These are phyloP conservation scores for Plasmopara halstedii DNA, from an alignment of 352 stramenopile genomes.

Conservation along the genomic window DNA sequence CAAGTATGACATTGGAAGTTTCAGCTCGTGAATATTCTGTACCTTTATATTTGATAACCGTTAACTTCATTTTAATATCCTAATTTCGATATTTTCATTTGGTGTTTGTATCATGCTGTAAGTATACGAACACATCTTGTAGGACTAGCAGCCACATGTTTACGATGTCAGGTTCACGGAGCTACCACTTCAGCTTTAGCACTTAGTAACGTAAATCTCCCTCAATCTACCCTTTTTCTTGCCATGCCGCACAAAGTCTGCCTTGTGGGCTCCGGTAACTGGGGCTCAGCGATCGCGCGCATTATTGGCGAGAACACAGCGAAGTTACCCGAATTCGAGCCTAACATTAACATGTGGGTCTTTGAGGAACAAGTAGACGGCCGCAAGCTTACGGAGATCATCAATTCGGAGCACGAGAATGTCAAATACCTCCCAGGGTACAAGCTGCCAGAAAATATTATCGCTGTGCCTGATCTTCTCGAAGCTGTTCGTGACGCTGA, in stretches of 20 bases:
- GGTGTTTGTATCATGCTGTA: no score
- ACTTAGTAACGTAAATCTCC: constrained; percentile 2
- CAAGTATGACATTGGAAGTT: no score
- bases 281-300: constrained; percentile 71
- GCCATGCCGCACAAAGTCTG: constrained; percentile 60
- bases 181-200: constrained; percentile 23
- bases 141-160: no score
- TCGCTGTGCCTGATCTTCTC: constrained; percentile 88
- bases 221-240: neutral
- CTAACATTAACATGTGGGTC: constrained; percentile 95
- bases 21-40: no score
- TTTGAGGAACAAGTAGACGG: constrained; percentile 89
- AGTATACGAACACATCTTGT: no score
- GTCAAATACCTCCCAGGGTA: constrained; percentile 91
- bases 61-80: no score
- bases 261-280: constrained; percentile 77
- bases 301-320: constrained; percentile 79
- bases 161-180: constrained; percentile 15
- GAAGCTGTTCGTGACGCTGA: constrained; percentile 85
- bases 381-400: constrained; percentile 92
- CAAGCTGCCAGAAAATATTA: constrained; percentile 90
- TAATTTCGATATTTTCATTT: no score
- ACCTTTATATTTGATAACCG: no score
- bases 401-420: constrained; percentile 96
- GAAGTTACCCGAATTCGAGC: constrained; percentile 63